Conservation (phyloP, 228 moss, liverwort and hornwort species). For the Sphagnum fallax region DNA sequence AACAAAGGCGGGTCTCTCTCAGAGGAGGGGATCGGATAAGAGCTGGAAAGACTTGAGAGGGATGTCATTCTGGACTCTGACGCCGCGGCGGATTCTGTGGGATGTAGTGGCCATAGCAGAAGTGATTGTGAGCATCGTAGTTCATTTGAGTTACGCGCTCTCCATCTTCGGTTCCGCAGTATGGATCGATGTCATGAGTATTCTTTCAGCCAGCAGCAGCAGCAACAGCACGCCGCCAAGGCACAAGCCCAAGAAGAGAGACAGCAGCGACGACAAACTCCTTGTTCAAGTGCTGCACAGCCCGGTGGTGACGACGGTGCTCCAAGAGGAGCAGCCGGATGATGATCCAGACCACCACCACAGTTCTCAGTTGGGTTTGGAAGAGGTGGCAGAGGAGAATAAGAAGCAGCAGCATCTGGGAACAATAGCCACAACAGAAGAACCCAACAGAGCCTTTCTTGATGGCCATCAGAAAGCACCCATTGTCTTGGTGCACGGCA, state of each 20-base stretch:
- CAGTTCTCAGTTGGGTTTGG: slow-evolving; percentile 6
- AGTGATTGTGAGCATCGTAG: slow-evolving; percentile 39
- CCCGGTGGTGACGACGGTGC: slow-evolving; percentile 28
- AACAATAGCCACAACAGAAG: no score
- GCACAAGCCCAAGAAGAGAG: background rate
- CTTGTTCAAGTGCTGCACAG: slow-evolving; percentile 1
- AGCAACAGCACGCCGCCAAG: slow-evolving; percentile 15
- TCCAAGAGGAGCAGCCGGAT: slow-evolving; percentile 28
- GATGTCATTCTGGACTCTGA: background rate
- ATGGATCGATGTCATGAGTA: slow-evolving; percentile 30
- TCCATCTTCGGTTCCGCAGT: slow-evolving; percentile 24
- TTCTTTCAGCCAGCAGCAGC: slow-evolving; percentile 2
- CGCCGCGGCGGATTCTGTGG: slow-evolving; percentile 33
- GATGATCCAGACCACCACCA: slow-evolving; percentile 16
- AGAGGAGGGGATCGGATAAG: no score
- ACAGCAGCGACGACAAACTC: slow-evolving; percentile 15
- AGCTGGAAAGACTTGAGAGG: no score
- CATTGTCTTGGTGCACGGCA: slow-evolving; percentile 84
- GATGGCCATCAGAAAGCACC: slow-evolving; percentile 71
- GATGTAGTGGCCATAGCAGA: slow-evolving; percentile 31
- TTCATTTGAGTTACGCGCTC: slow-evolving; percentile 23
- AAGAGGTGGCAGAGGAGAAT: slow-evolving; percentile 2
- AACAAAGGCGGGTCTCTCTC: no score
- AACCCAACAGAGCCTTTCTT: slow-evolving; percentile 8
- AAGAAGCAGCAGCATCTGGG: slow-evolving; percentile 13